These are phyloP conservation scores for Jatropha multifida DNA, from an alignment of 441 rosid genomes.

Conservation along the genomic window DNA sequence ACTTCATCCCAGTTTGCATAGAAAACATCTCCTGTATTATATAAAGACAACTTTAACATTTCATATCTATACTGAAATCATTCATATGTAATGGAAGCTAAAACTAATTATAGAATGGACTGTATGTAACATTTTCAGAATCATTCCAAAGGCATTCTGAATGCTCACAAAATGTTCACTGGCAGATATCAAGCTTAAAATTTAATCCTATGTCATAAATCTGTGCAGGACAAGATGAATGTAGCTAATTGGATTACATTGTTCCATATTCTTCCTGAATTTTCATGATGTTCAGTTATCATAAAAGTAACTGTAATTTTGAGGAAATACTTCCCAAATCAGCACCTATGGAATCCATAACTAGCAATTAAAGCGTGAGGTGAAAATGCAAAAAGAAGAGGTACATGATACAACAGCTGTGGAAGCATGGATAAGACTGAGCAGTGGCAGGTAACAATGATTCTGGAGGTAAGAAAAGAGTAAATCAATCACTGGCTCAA, in stretches of 20 bases:
- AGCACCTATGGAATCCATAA: not conserved
- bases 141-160: not conserved
- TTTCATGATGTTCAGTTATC: not conserved
- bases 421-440: not conserved
- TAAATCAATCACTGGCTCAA: not conserved
- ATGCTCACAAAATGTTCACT: not conserved
- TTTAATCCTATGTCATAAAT: not conserved
- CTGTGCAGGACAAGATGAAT: not conserved
- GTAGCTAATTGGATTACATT: not conserved
- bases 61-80: not conserved
- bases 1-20: conserved; percentile 93
- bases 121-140: not conserved
- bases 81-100: not conserved
- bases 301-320: not conserved
- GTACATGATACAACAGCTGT: not conserved
- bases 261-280: not conserved
- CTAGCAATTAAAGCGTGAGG: not conserved
- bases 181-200: not conserved
- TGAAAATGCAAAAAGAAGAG: not conserved
- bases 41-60: conserved; percentile 18
- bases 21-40: conserved; percentile 77
- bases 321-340: conserved; percentile 3
- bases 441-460: not conserved
- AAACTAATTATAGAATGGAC: not conserved
- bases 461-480: not conserved